Conservation (phyloP, 2,329 filamentous ascomycete species). For the Pseudogymnoascus sp. region DNA sequence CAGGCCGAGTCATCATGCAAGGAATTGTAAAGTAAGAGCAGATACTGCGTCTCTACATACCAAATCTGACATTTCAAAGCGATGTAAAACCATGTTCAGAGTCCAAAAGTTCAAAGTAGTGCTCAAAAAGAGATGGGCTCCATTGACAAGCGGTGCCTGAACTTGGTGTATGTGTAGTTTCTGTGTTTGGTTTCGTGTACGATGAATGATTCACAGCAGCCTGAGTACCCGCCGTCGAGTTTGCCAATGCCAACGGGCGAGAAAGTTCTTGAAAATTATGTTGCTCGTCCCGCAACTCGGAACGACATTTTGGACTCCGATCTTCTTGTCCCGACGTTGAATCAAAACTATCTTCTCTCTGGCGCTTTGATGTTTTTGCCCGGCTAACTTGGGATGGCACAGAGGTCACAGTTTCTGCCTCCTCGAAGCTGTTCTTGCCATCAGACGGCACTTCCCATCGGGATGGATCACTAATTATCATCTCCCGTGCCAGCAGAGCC, state of each 20-base stretch:
- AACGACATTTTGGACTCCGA: conserved; percentile 9
- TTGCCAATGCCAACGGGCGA: conserved; percentile 8
- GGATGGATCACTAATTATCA: conserved; percentile 10
- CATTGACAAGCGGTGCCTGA: conserved; percentile 9
- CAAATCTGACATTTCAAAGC: conserved; percentile 1
- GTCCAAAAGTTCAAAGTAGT: conserved; percentile 10
- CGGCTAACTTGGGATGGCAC: conserved; percentile 3
- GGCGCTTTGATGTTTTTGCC: conserved; percentile 2
- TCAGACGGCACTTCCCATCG: neutral
- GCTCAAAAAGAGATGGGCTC: conserved; percentile 2
- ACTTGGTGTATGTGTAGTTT: conserved; percentile 5
- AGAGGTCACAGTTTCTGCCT: neutral
- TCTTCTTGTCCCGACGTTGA: neutral
- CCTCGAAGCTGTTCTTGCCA: neutral
- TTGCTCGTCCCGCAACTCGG: neutral
- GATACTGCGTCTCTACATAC: neutral
- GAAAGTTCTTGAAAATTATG: neutral
- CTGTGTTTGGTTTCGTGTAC: conserved; percentile 5
- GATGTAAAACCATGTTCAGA: conserved; percentile 11
- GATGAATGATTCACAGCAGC: neutral
- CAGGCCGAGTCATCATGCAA: neutral
- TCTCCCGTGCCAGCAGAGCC: conserved; percentile 10
- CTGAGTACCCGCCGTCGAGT: neutral
- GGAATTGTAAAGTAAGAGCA: neutral
- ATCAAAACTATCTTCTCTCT: conserved; percentile 5